Evolutionary conservation across 768 basidiomycete genomes (phyloP).

Genomic region (Myochromella boudieri): DNA sequence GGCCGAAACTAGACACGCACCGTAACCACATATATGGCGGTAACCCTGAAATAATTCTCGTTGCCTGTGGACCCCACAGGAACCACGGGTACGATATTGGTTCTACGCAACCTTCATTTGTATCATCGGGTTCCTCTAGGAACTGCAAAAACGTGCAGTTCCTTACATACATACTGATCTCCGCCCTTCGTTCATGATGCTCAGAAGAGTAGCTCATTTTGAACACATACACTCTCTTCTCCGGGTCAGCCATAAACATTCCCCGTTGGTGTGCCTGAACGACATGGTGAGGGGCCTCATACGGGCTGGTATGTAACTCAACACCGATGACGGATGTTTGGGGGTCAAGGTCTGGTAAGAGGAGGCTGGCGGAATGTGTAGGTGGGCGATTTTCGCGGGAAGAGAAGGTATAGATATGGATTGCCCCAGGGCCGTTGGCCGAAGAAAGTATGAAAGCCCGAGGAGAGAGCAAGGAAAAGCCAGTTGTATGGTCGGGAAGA

Average conservation of each 20-base stretch:
- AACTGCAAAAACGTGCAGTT: constrained; percentile 9
- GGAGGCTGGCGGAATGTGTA: constrained; percentile 12
- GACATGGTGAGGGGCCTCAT: constrained; percentile 26
- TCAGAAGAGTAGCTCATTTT: no score
- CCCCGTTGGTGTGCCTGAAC: no score
- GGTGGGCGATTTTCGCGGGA: constrained; percentile 5
- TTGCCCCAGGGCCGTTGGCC: constrained; percentile 27
- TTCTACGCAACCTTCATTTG: not conserved
- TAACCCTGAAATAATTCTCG: not conserved
- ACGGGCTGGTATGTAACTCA: constrained; percentile 32
- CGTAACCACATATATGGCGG: constrained; percentile 13
- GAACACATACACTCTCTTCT: no score
- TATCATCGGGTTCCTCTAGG: constrained; percentile 9
- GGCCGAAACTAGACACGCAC: constrained; percentile 3
- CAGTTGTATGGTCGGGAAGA: constrained; percentile 25
- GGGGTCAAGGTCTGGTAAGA: constrained; percentile 15
- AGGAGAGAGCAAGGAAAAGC: constrained; percentile 47
- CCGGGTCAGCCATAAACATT: no score
- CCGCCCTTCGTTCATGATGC: no score
- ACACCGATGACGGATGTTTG: constrained; percentile 13
- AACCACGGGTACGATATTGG: not conserved
- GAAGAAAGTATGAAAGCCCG: constrained; percentile 45
- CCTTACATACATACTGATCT: no score
- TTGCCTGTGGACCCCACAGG: not conserved
- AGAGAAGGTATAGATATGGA: constrained; percentile 44